Evolutionary conservation across 2,329 filamentous ascomycete species (phyloP), one percentile per base, ranked within the genome.

Genomic region (Aspergillus amoenus): DNA sequence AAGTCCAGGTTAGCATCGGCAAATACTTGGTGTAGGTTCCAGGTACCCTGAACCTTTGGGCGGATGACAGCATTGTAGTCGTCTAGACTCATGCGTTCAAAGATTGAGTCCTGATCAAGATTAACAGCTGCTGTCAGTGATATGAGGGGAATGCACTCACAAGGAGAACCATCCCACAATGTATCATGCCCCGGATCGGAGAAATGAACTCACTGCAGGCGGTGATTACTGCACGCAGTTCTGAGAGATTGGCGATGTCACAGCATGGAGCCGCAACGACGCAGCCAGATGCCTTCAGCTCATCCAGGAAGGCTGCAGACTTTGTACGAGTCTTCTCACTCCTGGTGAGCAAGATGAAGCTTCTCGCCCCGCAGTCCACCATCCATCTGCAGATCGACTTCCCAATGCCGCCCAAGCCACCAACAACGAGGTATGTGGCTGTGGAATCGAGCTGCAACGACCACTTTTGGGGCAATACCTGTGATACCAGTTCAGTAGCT

Each of bases 131-230:
- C 5, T 5, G 5, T 22, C 22, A 22, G 22, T 22, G 22, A 22
- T 22, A 22, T 22, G 22, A 22, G 22, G 22, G 5, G 22, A 22
- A 22, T 22, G 22, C 22, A 22, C 22, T 22, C 22, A 22, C 22
- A 22, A 22, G 22, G 22, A 74, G 54, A 2, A 68, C 66, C 68
- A 72, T 69, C 1, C 71, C 55, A 2, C 61, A 59, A 52, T 73
- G 68, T 22, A 75, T 68, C 41, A 68, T 68, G 3, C 73, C 73
- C n/a, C 63, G 67, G 24, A 74, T 64, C 2, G 67, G 68, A 22
- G 56, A 11, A 2, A 52, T 30, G 6, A 37, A 12, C 12, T 21
- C 17, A 8, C 8, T 11, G 41, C 8, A 8, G 3, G 41, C 12
- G 5, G 18, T 13, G 17, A 43, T 8, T 8, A 42, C 15, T 15